Conservation (phyloP, 306 rosid genomes). For the Clitoria ternatea region DNA sequence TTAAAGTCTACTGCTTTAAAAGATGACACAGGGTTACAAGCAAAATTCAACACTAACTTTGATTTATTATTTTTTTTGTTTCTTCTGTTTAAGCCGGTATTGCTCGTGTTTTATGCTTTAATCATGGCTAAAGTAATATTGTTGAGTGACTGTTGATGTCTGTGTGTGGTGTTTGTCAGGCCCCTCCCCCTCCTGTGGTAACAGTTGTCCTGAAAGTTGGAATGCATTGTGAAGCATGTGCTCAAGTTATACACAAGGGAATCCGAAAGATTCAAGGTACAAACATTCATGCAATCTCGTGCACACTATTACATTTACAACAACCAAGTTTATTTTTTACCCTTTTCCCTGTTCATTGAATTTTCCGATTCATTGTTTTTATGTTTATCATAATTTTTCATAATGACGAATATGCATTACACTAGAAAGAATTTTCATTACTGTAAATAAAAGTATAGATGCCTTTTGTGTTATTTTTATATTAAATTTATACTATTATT, state of each 20-base stretch:
- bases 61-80: neutral
- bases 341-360: neutral
- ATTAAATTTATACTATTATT: neutral
- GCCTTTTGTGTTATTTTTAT: neutral
- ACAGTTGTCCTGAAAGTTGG: conserved; percentile 58
- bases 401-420: neutral
- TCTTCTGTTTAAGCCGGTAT: neutral
- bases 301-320: neutral
- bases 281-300: neutral
- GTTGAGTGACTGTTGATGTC: neutral
- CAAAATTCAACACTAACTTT: too few species aligned
- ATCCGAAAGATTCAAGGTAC: conserved; percentile 85
- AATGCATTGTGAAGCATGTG: conserved; percentile 97
- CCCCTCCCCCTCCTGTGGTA: conserved; percentile 58
- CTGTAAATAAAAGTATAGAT: too few species aligned
- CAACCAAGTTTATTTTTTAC: neutral
- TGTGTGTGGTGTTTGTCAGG: conserved; percentile 36
- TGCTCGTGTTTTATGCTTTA: neutral
- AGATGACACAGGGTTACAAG: too few species aligned
- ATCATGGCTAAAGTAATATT: neutral
- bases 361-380: neutral
- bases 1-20: too few species aligned
- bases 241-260: conserved; percentile 67
- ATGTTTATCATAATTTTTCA: neutral
- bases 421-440: too few species aligned